Evolutionary conservation across 2,329 filamentous ascomycete genomes (phyloP).

Genomic region (Hypoxylon sp.): DNA sequence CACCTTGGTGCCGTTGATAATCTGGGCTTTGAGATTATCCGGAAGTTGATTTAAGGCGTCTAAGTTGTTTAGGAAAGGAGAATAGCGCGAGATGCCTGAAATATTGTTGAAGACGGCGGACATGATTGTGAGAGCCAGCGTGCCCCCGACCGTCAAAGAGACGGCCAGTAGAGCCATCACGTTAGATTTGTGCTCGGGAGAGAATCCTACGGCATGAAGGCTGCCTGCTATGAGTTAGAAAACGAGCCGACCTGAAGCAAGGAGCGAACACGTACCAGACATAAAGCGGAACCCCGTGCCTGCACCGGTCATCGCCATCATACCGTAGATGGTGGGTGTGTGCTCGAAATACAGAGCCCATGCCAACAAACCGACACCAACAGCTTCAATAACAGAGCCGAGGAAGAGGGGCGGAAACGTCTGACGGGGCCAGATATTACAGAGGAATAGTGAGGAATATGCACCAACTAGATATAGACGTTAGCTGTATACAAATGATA

Average conservation of each 20-base stretch:
- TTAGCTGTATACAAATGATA: conserved; percentile 11
- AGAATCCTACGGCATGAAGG: conserved; percentile 73
- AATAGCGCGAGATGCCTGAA: conserved; percentile 40
- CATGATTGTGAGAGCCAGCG: conserved; percentile 75
- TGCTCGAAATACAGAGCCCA: conserved; percentile 66
- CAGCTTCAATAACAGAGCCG: conserved; percentile 67
- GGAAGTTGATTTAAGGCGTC: conserved; percentile 54
- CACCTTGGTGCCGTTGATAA: conserved; percentile 59
- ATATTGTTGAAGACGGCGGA: conserved; percentile 75
- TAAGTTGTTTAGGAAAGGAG: conserved; percentile 46
- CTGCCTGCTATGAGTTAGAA: conserved; percentile 52
- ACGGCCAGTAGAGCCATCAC: conserved; percentile 72
- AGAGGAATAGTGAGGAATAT: conserved; percentile 68
- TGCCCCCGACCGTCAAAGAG: conserved; percentile 72
- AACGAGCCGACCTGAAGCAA: background rate
- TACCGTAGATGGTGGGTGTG: conserved; percentile 68
- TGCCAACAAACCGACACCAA: conserved; percentile 69
- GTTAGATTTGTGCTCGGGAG: conserved; percentile 67
- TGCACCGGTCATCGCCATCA: conserved; percentile 73
- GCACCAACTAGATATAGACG: conserved; percentile 60
- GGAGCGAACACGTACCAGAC: conserved; percentile 55
- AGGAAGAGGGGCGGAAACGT: conserved; percentile 70
- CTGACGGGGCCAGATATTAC: conserved; percentile 71
- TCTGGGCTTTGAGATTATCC: conserved; percentile 32
- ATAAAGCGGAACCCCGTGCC: conserved; percentile 76